These are phyloP conservation scores for Cryphonectria naterciae DNA, from an alignment of 2,329 filamentous ascomycete species.

Conservation along the genomic window DNA sequence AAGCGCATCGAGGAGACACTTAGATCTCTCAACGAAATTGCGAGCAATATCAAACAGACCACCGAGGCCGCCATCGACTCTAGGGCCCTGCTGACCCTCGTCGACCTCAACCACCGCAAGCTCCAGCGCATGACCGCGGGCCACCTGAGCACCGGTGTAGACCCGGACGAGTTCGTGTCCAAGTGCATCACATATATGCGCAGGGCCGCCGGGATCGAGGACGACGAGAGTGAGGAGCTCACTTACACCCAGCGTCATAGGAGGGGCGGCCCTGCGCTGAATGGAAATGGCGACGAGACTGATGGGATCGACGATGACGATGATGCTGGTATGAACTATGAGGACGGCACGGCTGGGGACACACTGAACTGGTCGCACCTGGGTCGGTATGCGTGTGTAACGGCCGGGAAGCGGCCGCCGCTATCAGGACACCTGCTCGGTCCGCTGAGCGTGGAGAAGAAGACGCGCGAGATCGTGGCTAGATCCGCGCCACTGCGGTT, in stretches of 20 bases:
- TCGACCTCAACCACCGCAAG: slow-evolving; percentile 80
- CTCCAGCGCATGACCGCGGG: slow-evolving; percentile 75
- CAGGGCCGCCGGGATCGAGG: slow-evolving; percentile 59
- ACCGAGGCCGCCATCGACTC: slow-evolving; percentile 90
- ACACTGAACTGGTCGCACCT: slow-evolving; percentile 85
- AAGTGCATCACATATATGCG: slow-evolving; percentile 91
- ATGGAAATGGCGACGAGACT: neutral
- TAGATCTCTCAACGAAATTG: slow-evolving; percentile 65
- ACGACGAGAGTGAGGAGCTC: slow-evolving; percentile 55
- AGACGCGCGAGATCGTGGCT: slow-evolving; percentile 70
- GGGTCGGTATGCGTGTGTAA: slow-evolving; percentile 76
- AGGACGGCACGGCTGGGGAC: slow-evolving; percentile 72
- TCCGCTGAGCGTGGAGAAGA: slow-evolving; percentile 87
- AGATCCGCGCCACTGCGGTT: slow-evolving; percentile 72
- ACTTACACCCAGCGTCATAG: slow-evolving; percentile 54
- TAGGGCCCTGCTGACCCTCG: slow-evolving; percentile 78
- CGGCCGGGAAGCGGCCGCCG: slow-evolving; percentile 72
- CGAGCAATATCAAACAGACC: slow-evolving; percentile 78
- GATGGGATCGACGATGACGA: neutral
- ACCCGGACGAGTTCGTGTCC: slow-evolving; percentile 88
- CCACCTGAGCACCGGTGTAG: slow-evolving; percentile 73
- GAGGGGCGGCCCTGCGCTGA: slow-evolving; percentile 37
- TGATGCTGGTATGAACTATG: slow-evolving; percentile 51
- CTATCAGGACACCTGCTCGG: slow-evolving; percentile 85
- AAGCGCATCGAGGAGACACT: slow-evolving; percentile 69